Percentiles rank a stretch among this genome's conserved stretches.
Conservation (phyloP, 169 alveolate species). For the Plasmodium relictum region DNA sequence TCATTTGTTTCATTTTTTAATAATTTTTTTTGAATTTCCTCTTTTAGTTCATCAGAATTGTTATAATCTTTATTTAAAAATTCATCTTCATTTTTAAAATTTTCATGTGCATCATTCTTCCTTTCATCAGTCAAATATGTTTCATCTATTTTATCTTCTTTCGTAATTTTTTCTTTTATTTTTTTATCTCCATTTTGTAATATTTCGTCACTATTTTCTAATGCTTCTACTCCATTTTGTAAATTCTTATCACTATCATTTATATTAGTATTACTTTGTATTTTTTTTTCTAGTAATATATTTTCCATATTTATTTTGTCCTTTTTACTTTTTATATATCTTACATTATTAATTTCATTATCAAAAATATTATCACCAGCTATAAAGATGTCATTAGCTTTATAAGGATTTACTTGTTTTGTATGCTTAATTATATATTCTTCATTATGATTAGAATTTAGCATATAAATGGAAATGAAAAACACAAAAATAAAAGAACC, state of each 20-base stretch:
- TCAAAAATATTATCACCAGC: slow-evolving; percentile 30
- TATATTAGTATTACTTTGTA: background rate
- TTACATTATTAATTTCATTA: slow-evolving; percentile 30
- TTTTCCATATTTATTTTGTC: background rate
- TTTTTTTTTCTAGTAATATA: slow-evolving; percentile 25
- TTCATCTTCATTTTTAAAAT: slow-evolving; percentile 3
- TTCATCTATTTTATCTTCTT: background rate
- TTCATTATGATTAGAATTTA: slow-evolving; percentile 63
- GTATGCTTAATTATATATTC: slow-evolving; percentile 62
- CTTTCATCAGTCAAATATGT: background rate
- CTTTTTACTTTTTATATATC: slow-evolving; percentile 14
- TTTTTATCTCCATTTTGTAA: background rate
- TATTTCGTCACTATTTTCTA: background rate
- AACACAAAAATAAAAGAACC: slow-evolving; percentile 73
- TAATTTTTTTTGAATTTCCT: background rate
- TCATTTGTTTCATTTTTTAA: background rate
- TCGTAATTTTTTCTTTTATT: slow-evolving; percentile 1
- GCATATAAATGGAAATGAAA: slow-evolving; percentile 60
- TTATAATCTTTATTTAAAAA: background rate
- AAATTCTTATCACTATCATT: slow-evolving; percentile 2
- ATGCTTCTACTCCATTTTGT: background rate
- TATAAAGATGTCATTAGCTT: slow-evolving; percentile 47
- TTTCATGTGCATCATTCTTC: background rate
- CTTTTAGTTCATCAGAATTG: background rate
- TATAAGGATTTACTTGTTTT: slow-evolving; percentile 48